Evolutionary conservation across 2,329 filamentous ascomycete species (phyloP).

Genomic region (Ilyonectria sp.): DNA sequence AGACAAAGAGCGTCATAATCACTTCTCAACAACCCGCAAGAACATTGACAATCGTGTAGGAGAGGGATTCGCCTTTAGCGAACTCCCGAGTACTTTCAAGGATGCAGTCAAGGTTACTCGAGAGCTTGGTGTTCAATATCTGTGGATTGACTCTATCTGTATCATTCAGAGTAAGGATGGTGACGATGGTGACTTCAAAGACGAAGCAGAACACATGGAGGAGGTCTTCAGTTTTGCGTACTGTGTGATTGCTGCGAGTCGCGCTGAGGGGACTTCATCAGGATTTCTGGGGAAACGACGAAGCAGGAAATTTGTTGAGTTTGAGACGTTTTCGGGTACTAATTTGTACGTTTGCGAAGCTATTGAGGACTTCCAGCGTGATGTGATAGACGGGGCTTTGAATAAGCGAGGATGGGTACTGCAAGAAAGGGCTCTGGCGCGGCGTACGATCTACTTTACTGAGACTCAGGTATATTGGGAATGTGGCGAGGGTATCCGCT

Average conservation of each 20-base stretch:
- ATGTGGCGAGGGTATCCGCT: conserved; percentile 36
- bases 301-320: conserved; percentile 5
- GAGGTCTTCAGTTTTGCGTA: conserved; percentile 12
- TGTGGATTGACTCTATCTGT: conserved; percentile 25
- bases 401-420: conserved; percentile 31
- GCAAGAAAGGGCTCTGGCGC: conserved; percentile 34
- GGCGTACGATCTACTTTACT: conserved; percentile 39
- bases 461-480: conserved; percentile 39
- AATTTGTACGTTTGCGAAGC: conserved; percentile 28
- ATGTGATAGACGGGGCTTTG: conserved; percentile 30
- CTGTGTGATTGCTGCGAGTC: conserved; percentile 18
- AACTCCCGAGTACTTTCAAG: conserved; percentile 1
- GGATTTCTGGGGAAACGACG: conserved; percentile 19
- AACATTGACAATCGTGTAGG: conserved; percentile 7
- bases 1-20: background rate
- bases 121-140: conserved; percentile 1
- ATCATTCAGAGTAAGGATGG: conserved; percentile 18
- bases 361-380: conserved; percentile 34
- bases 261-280: conserved; percentile 3
- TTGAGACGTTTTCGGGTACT: background rate
- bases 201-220: conserved; percentile 14
- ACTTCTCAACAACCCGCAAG: conserved; percentile 27
- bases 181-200: conserved; percentile 15
- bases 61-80: conserved; percentile 3
- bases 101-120: conserved; percentile 12